phyloP scores from a whole-genome alignment of 176 grass and related monocot species.

The Carex parvula region DNA sequence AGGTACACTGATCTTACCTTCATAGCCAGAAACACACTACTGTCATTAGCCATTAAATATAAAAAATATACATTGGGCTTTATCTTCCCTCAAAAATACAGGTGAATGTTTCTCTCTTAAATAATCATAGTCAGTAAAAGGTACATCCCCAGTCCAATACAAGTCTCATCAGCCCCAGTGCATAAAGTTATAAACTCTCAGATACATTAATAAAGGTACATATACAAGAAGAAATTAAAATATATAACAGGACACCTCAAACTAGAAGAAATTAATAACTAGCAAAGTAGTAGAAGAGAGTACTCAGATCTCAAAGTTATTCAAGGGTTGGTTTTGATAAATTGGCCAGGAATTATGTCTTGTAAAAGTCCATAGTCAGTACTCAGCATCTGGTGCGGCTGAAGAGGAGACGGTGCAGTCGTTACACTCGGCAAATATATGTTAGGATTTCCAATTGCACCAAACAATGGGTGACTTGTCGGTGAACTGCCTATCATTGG shows the following conservation, averaged over 20 bases:
- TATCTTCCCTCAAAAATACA: constrained; percentile 23
- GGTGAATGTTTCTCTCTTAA: constrained; percentile 29
- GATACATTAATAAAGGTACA: constrained; percentile 39
- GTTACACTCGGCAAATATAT: constrained; percentile 44
- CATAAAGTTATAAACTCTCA: not conserved
- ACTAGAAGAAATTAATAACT: not conserved
- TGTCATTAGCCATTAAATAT: constrained; percentile 20
- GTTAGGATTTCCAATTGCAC: constrained; percentile 42
- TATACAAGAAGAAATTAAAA: constrained; percentile 52
- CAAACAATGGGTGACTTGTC: constrained; percentile 1
- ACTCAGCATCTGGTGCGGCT: constrained; percentile 40
- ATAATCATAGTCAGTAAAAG: constrained; percentile 19
- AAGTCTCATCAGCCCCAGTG: not conserved
- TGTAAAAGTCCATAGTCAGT: constrained; percentile 70
- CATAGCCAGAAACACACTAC: not conserved
- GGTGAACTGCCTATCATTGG: constrained; percentile 20
- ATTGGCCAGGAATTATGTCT: constrained; percentile 52
- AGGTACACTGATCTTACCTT: not conserved
- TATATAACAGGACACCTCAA: constrained; percentile 11
- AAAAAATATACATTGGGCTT: constrained; percentile 2
- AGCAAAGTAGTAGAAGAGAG: constrained; percentile 15
- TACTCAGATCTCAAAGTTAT: constrained; percentile 2
- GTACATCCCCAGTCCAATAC: not conserved
- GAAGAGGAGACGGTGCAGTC: constrained; percentile 31
- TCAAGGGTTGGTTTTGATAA: constrained; percentile 19